Evolutionary conservation across 2,329 filamentous ascomycete genomes (phyloP), one percentile per base, ranked within the genome.

Genomic region (Pseudogymnoascus sp.): DNA sequence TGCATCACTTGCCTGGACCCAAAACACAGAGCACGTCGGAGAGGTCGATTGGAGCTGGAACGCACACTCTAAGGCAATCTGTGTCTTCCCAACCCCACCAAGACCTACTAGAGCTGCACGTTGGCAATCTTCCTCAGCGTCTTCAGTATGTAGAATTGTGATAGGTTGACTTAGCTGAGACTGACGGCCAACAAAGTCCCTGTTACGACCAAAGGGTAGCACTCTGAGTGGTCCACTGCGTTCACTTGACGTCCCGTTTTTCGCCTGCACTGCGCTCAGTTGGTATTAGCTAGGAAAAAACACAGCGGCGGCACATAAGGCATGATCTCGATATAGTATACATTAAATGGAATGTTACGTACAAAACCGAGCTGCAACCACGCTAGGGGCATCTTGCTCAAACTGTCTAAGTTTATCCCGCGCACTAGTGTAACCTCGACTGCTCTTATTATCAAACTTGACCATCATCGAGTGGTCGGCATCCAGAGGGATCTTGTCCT

Each of bases 11-110:
- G 71, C 72, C 1, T 74, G 71, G 4, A 79, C 72, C 77, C 76
- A 80, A 66, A 79, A 77, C n/a, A 80, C 65, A 0, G 73, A 76
- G 64, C 71, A 75, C n/a, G 73, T 65, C 0, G 69, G 69, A 36
- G 70, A 57, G 6, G 62, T 40, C 13, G 19, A 28, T 28, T 64
- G 60, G 31, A 61, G 19, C 15, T 50, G 47, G 21, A 61, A 66
- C 23, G 66, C 66, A 38, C 47, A 63, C 44, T 68, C 53, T 13
- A 68, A 61, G 17, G 63, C 64, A 60, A 68, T 65, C 47, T 67
- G 64, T 3, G 66, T 68, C 57, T 68, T 68, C 11, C 65, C 64
- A 33, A 67, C 35, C n/a, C 66, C 63, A 13, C 62, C 63, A 21
- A 67, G 57, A 35, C 65, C 62, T 13, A 42, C 17, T 36, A 66